Evolutionary conservation across 2,329 filamentous ascomycete genomes (phyloP).

Genomic region (Cladorrhinum sp.): DNA sequence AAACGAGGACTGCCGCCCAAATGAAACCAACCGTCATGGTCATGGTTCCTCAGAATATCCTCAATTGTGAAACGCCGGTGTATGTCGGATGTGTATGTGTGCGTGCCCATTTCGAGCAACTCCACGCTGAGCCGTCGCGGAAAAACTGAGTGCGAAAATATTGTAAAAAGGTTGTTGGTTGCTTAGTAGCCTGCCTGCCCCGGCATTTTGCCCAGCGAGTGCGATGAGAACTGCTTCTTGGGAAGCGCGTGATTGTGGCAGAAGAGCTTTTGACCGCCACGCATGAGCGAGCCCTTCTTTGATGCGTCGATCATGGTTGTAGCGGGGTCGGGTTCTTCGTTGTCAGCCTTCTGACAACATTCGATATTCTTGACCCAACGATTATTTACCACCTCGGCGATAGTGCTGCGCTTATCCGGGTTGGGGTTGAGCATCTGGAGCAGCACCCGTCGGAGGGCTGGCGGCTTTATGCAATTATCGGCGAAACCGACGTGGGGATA

Average conservation of each 20-base stretch:
- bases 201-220: slow-evolving; percentile 55
- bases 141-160: neutral
- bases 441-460: slow-evolving; percentile 66
- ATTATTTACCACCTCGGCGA: slow-evolving; percentile 65
- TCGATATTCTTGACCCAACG: slow-evolving; percentile 73
- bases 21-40: neutral
- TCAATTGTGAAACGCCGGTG: neutral
- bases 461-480: slow-evolving; percentile 65
- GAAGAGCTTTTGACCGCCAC: slow-evolving; percentile 49
- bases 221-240: slow-evolving; percentile 40
- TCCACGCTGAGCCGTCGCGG: neutral
- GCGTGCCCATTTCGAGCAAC: neutral
- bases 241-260: slow-evolving; percentile 57
- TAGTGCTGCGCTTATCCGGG: slow-evolving; percentile 66
- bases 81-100: neutral
- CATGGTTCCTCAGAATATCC: neutral
- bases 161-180: neutral
- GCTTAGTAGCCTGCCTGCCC: slow-evolving; percentile 51
- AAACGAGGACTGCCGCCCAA: neutral
- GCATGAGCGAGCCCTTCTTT: slow-evolving; percentile 48
- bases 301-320: slow-evolving; percentile 56
- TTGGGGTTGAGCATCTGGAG: slow-evolving; percentile 81
- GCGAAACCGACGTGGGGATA: slow-evolving; percentile 68
- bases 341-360: slow-evolving; percentile 72
- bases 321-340: slow-evolving; percentile 55